Percentiles rank a stretch among this genome's conserved stretches.
Conservation (phyloP, 129 eudicot species). For the Oenanthe sinensis region DNA sequence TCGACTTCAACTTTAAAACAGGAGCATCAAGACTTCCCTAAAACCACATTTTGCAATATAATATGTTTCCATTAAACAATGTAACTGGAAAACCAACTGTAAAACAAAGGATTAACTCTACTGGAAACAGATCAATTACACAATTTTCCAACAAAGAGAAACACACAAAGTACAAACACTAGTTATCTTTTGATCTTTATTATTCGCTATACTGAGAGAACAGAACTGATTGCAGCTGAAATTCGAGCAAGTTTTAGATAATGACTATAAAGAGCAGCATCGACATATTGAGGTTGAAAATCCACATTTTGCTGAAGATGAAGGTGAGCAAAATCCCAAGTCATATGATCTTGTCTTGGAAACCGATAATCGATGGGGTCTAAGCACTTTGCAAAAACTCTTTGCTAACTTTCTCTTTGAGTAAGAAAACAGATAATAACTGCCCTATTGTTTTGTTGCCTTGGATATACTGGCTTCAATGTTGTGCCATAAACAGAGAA, state of each 20-base stretch:
- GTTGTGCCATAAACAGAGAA: neutral
- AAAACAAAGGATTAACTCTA: neutral
- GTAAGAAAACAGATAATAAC: neutral
- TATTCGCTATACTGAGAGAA: neutral
- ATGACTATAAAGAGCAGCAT: neutral
- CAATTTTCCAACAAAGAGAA: neutral
- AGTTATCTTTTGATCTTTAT: neutral
- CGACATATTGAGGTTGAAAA: conserved; percentile 1
- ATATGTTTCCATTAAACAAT: neutral
- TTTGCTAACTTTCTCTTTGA: conserved; percentile 20
- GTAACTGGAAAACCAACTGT: neutral
- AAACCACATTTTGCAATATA: neutral
- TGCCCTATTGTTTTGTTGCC: neutral
- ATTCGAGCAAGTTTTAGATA: conserved; percentile 3
- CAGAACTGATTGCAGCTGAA: conserved; percentile 10
- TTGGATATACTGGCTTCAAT: neutral
- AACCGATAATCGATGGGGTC: conserved; percentile 30
- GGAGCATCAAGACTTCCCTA: neutral
- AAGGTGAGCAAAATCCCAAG: neutral
- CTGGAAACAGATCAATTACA: neutral
- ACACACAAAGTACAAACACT: neutral
- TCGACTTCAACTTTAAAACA: neutral
- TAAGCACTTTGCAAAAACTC: conserved; percentile 23
- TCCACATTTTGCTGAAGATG: neutral
- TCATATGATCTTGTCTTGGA: conserved; percentile 9